These are phyloP conservation scores for Babesia ovis DNA, from an alignment of 169 alveolate species.

Conservation along the genomic window DNA sequence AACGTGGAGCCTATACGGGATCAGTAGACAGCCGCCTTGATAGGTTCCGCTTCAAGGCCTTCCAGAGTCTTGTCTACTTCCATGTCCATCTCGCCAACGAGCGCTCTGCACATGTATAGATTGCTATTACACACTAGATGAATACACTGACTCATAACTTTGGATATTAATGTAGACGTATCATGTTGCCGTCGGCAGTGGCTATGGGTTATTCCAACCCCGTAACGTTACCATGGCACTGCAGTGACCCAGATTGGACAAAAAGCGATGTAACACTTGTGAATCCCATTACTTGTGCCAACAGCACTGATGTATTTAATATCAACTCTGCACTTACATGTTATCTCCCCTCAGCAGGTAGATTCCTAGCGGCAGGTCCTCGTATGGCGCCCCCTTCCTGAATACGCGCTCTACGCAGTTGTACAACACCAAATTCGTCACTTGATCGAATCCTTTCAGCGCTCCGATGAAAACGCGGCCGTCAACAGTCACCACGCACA, in stretches of 20 bases:
- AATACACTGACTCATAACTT: too few relatives aligned
- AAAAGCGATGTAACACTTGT: too few relatives aligned
- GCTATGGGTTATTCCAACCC: too few relatives aligned
- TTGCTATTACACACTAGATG: neutral
- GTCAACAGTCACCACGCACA: slow-evolving; percentile 84
- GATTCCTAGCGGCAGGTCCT: slow-evolving; percentile 81
- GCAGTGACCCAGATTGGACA: too few relatives aligned
- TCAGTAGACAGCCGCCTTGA: slow-evolving; percentile 67
- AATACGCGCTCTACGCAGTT: slow-evolving; percentile 85
- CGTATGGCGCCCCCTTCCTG: slow-evolving; percentile 76
- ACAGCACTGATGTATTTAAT: too few relatives aligned
- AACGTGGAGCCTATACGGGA: slow-evolving; percentile 33
- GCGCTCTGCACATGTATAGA: slow-evolving; percentile 29
- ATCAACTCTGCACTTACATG: slow-evolving; percentile 82
- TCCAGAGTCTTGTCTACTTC: slow-evolving; percentile 59
- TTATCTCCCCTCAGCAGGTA: slow-evolving; percentile 83
- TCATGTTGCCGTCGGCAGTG: neutral
- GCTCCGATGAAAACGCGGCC: slow-evolving; percentile 86
- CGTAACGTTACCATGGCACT: too few relatives aligned
- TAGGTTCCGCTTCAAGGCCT: slow-evolving; percentile 65
- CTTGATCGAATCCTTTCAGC: slow-evolving; percentile 87
- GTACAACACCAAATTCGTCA: slow-evolving; percentile 83
- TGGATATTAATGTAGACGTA: neutral
- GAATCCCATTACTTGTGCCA: too few relatives aligned
- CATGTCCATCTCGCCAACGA: slow-evolving; percentile 63